Evolutionary conservation across 2,329 filamentous ascomycete species (phyloP).

Genomic region (Fusarium sp.): DNA sequence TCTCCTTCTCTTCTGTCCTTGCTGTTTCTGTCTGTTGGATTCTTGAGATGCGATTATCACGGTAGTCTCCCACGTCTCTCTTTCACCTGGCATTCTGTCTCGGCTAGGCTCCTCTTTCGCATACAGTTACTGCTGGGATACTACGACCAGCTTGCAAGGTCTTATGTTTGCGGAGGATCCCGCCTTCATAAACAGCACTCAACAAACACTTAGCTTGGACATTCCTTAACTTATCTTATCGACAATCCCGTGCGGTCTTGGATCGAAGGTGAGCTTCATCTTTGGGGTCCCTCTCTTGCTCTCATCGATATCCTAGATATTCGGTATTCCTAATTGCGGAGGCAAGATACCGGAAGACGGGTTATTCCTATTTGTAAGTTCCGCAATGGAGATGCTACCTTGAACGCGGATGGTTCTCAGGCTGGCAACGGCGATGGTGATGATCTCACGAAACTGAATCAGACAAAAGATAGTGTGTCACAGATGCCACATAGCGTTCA

Average conservation of each 20-base stretch:
- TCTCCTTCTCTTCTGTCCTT: no score
- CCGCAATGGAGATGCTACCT: neutral
- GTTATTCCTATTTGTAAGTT: slow-evolving; percentile 39
- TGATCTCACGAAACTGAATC: neutral
- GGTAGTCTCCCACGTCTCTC: no score
- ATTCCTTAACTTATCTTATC: slow-evolving; percentile 56
- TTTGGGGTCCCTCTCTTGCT: slow-evolving; percentile 27
- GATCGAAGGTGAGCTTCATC: slow-evolving; percentile 42
- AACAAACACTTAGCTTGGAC: slow-evolving; percentile 46
- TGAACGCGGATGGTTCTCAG: neutral
- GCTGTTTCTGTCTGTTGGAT: no score
- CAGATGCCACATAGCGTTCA: neutral
- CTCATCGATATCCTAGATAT: slow-evolving; percentile 29
- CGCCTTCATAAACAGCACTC: slow-evolving; percentile 33
- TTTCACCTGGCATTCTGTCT: slow-evolving; percentile 48
- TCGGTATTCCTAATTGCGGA: slow-evolving; percentile 41
- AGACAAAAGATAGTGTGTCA: neutral
- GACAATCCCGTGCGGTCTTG: slow-evolving; percentile 53
- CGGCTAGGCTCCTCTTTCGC: slow-evolving; percentile 34
- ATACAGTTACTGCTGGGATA: slow-evolving; percentile 53
- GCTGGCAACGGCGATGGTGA: no score
- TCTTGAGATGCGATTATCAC: no score
- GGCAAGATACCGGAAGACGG: slow-evolving; percentile 38
- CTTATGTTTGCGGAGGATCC: slow-evolving; percentile 46
- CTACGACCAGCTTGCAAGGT: slow-evolving; percentile 50